These are phyloP conservation scores for Colletotrichum acutatum DNA, from an alignment of 2,329 filamentous ascomycete genomes.

Conservation along the genomic window DNA sequence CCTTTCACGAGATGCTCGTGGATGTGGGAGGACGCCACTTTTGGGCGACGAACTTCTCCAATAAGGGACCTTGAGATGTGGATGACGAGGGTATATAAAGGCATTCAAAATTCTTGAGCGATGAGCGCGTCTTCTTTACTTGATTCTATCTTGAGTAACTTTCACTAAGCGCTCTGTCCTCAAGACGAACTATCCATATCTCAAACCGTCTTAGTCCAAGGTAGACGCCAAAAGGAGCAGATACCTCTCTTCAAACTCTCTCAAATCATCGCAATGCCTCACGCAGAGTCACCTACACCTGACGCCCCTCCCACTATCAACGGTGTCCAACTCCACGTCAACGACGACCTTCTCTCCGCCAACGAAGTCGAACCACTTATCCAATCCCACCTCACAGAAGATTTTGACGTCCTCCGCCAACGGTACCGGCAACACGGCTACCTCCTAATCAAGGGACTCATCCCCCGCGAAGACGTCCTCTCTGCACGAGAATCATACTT, in stretches of 20 bases:
- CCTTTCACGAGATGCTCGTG: slow-evolving; percentile 7
- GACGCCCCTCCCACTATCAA: slow-evolving; percentile 7
- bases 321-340: slow-evolving; percentile 41
- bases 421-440: slow-evolving; percentile 30
- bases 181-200: too few relatives aligned
- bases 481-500: slow-evolving; percentile 34
- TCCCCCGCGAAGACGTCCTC: slow-evolving; percentile 29
- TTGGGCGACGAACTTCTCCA: not conserved
- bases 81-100: not conserved
- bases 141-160: not conserved
- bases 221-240: too few relatives aligned
- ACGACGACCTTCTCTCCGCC: slow-evolving; percentile 52
- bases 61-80: not conserved
- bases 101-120: not conserved
- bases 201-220: too few relatives aligned
- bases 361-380: slow-evolving; percentile 54
- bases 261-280: slow-evolving; percentile 1
- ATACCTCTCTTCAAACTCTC: too few relatives aligned
- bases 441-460: slow-evolving; percentile 31
- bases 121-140: not conserved
- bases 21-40: not conserved
- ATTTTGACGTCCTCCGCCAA: slow-evolving; percentile 23
- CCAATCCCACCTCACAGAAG: slow-evolving; percentile 50
- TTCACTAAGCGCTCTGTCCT: not conserved
- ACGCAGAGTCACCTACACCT: not conserved